Percentiles rank a stretch among this genome's conserved stretches.
Evolutionary conservation across 352 stramenopile genomes (phyloP).

Genomic region (Phytophthora lateralis): DNA sequence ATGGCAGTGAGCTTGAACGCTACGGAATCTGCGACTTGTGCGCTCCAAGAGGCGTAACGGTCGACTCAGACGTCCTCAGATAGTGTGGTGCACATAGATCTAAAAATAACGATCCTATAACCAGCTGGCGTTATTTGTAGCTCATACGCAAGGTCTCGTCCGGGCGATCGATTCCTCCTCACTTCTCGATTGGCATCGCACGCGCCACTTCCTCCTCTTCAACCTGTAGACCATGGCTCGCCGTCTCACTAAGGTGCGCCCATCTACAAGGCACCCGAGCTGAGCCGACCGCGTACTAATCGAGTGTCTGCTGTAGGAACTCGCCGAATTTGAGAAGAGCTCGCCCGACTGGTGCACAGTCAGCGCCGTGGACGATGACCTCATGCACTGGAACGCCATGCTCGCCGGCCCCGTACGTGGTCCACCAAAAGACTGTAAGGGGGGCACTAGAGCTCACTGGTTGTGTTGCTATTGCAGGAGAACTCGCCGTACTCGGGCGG

Average conservation of each 20-base stretch:
- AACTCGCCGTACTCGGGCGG: slow-evolving; percentile 87
- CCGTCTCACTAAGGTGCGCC: slow-evolving; percentile 78
- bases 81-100: slow-evolving; percentile 14
- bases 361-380: slow-evolving; percentile 84
- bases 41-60: slow-evolving; percentile 28
- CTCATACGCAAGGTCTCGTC: slow-evolving; percentile 1
- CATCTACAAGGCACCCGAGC: background rate
- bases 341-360: slow-evolving; percentile 91
- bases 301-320: slow-evolving; percentile 54
- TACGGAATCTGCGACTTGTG: slow-evolving; percentile 23
- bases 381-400: slow-evolving; percentile 93
- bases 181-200: slow-evolving; percentile 35
- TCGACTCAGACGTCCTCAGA: slow-evolving; percentile 9
- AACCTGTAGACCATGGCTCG: slow-evolving; percentile 55
- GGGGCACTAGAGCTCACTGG: background rate
- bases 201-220: slow-evolving; percentile 1
- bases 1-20: background rate
- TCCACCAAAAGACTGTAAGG: too few species aligned
- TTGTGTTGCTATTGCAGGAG: slow-evolving; percentile 51
- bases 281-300: background rate
- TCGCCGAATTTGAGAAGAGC: slow-evolving; percentile 90
- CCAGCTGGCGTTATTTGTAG: slow-evolving; percentile 10
- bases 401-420: slow-evolving; percentile 83
- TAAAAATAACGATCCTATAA: slow-evolving; percentile 32
- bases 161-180: slow-evolving; percentile 1